Conservation (phyloP, 2,329 filamentous ascomycete genomes). For the Camillea tinctor region DNA sequence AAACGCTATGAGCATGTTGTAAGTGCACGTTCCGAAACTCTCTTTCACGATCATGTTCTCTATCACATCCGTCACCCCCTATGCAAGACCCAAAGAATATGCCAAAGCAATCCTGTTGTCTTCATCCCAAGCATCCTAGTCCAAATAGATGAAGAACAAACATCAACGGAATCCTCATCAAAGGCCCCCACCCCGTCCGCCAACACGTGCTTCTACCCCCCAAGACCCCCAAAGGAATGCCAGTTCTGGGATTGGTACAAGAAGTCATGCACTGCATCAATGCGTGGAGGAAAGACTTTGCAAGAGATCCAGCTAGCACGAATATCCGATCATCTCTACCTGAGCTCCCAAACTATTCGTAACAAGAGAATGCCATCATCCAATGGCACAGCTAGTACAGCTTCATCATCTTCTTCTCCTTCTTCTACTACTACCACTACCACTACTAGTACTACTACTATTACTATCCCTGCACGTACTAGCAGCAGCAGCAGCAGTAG, state of each 20-base stretch:
- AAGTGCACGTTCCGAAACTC: conserved; percentile 37
- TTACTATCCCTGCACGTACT: neutral
- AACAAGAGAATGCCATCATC: neutral
- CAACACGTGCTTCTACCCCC: neutral
- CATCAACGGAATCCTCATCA: neutral
- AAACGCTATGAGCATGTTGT: conserved; percentile 73
- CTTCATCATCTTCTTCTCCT: neutral
- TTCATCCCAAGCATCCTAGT: neutral
- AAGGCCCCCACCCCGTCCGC: neutral
- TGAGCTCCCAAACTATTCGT: neutral
- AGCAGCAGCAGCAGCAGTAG: neutral
- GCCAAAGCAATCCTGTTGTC: neutral
- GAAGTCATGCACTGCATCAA: neutral
- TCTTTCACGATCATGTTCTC: neutral
- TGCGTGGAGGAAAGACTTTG: neutral
- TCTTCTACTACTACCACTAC: neutral
- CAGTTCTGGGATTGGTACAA: neutral
- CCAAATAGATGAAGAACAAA: neutral
- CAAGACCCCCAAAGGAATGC: neutral
- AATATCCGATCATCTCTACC: neutral
- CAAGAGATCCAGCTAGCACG: neutral
- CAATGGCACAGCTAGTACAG: neutral
- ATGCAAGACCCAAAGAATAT: neutral
- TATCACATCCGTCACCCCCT: neutral
- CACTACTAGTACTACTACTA: neutral